Percentiles rank a stretch among this genome's conserved stretches.
phyloP scores from a whole-genome alignment of 306 rosid species.

The Prunus padus region DNA sequence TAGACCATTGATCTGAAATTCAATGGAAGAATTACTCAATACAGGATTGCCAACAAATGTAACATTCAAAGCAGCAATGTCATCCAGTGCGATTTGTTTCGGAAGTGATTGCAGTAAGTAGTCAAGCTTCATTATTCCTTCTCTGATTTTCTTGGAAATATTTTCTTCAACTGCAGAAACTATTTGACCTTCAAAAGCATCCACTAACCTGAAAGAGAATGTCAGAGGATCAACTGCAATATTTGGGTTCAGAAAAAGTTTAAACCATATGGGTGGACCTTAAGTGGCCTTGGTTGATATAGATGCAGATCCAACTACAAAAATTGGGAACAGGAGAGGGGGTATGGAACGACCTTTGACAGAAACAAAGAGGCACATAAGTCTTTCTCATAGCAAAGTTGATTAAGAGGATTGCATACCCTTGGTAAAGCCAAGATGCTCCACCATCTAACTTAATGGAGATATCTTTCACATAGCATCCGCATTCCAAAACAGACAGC shows the following conservation, averaged over 20 bases:
- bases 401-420: slow-evolving; percentile 47
- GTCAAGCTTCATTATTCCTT: slow-evolving; percentile 59
- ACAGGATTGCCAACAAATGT: slow-evolving; percentile 65
- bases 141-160: slow-evolving; percentile 56
- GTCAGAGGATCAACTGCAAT: not conserved
- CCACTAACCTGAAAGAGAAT: slow-evolving; percentile 53
- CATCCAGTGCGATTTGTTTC: slow-evolving; percentile 45
- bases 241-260: not conserved
- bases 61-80: slow-evolving; percentile 55
- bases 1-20: slow-evolving; percentile 66
- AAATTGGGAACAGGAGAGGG: not conserved
- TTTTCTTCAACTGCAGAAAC: slow-evolving; percentile 63
- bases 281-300: slow-evolving; percentile 4
- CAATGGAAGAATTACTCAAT: slow-evolving; percentile 52
- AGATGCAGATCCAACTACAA: not conserved
- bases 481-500: slow-evolving; percentile 59
- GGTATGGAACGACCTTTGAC: not conserved
- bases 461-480: slow-evolving; percentile 59
- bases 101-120: slow-evolving; percentile 61
- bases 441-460: slow-evolving; percentile 76
- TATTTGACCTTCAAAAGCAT: slow-evolving; percentile 57
- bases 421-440: slow-evolving; percentile 89
- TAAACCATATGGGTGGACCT: not conserved
- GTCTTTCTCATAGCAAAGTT: slow-evolving; percentile 15
- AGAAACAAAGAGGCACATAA: not conserved